Evolutionary conservation across 2,329 filamentous ascomycete genomes (phyloP), one percentile per base, ranked within the genome.

Genomic region (Ophiostoma sp.): DNA sequence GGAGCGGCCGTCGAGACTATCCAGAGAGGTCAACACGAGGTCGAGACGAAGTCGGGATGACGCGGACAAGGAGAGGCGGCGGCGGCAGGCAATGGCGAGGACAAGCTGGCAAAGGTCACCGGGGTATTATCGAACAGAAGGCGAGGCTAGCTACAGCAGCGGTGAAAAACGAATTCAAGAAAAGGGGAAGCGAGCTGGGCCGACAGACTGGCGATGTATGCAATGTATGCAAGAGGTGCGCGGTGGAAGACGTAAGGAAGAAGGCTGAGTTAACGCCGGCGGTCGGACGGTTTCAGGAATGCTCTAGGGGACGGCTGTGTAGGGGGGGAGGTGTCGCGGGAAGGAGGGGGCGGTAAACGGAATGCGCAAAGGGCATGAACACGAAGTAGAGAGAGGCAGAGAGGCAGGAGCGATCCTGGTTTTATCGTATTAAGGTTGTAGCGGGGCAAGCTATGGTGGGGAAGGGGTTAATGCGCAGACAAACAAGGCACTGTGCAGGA

Each of bases 221-320:
- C 14, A 52, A n/a, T 3, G 27, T 27, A 27, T 27, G 27, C 27
- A 27, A 18, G 40, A 63, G 60, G 8, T 41, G 14, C 12, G 64
- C 55, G 27, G 67, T 66, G 58, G 55, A 55, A 45, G 60, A 41
- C 18, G 18, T n/a, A 42, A 41, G 45, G 18, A 42, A 64, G 14
- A 41, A 47, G 62, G 63, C 64, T 64, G n/a, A 27, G 36, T 60
- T 65, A 60, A 55, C 55, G 42, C 58, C 64, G 41, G 42, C 40
- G 66, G 70, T 44, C 66, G 66, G 68, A 42, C 60, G 64, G 70
- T 71, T 71, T 71, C 70, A 71, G 68, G 66, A 70, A 64, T 58
- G 58, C 63, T 44, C 67, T 65, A 68, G 64, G 18, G 47, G 12
- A 42, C 38, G 47, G 64, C 67, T 63, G 60, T 64, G 66, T 60